Evolutionary conservation across 208 protist genomes (phyloP).

Genomic region (Leishmania braziliensis): DNA sequence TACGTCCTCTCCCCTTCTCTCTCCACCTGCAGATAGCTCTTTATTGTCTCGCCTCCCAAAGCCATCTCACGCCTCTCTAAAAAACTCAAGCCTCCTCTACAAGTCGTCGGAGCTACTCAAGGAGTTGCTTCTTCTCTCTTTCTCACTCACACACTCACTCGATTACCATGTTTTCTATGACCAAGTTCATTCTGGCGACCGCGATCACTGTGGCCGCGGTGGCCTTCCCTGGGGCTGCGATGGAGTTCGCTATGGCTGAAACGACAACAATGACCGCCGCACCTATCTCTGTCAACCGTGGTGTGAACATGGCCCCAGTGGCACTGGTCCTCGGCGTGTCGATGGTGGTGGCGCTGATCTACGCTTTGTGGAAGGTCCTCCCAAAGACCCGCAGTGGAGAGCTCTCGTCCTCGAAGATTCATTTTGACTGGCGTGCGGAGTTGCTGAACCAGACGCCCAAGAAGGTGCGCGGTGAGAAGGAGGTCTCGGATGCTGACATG

Average conservation of each 20-base stretch:
- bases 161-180: constrained; percentile 10
- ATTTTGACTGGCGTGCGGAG: constrained; percentile 43
- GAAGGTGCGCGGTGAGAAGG: constrained; percentile 20
- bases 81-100: neutral
- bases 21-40: neutral
- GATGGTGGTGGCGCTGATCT: constrained; percentile 19
- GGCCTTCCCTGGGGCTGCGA: neutral
- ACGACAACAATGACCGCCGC: constrained; percentile 15
- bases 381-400: constrained; percentile 43
- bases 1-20: neutral
- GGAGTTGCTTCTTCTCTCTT: neutral
- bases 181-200: constrained; percentile 3
- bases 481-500: constrained; percentile 3
- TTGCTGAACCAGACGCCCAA: constrained; percentile 39
- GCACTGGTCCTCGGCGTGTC: constrained; percentile 41
- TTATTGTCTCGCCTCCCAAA: neutral
- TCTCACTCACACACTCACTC: neutral
- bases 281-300: constrained; percentile 13
- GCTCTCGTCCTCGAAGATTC: constrained; percentile 32
- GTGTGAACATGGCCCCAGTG: constrained; percentile 32
- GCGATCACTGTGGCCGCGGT: neutral
- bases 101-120: neutral
- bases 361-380: constrained; percentile 29
- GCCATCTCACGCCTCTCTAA: neutral
- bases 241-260: too few species aligned